These are phyloP conservation scores for Paraphoma chrysanthemicola DNA, from an alignment of 2,329 filamentous ascomycete genomes.

Conservation along the genomic window DNA sequence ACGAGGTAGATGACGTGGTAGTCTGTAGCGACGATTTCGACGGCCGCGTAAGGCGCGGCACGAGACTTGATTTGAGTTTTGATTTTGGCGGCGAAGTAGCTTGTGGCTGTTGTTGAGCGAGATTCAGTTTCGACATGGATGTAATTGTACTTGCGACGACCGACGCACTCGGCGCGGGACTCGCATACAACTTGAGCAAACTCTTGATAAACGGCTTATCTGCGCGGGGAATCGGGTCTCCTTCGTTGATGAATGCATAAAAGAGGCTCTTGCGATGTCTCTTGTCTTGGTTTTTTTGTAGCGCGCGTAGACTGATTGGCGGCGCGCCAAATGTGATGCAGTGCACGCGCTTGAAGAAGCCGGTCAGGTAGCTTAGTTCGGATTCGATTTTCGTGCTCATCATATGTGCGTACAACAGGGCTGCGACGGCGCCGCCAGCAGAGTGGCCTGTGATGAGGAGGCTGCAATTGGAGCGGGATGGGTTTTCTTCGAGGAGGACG, in stretches of 20 bases:
- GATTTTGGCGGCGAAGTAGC: conserved; percentile 18
- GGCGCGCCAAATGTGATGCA: conserved; percentile 88
- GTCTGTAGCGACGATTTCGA: conserved; percentile 34
- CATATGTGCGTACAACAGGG: conserved; percentile 84
- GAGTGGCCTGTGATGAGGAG: conserved; percentile 86
- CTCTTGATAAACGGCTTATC: conserved; percentile 78
- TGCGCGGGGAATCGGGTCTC: conserved; percentile 79
- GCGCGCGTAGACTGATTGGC: conserved; percentile 74
- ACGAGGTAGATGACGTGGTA: conserved; percentile 34
- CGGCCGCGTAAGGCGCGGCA: conserved; percentile 17
- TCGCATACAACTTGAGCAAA: conserved; percentile 73
- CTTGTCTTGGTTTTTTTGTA: conserved; percentile 62
- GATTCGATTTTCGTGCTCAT: conserved; percentile 67
- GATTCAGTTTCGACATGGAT: conserved; percentile 33
- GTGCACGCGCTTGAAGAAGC: conserved; percentile 78
- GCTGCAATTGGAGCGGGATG: conserved; percentile 68
- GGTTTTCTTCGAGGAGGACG: conserved; percentile 74
- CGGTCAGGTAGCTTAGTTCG: conserved; percentile 73
- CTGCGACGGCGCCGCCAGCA: conserved; percentile 83
- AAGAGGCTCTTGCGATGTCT: conserved; percentile 72
- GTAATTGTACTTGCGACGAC: conserved; percentile 23
- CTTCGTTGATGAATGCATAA: conserved; percentile 82
- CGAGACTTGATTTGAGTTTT: conserved; percentile 13
- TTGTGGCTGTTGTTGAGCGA: conserved; percentile 11
- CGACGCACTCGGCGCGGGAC: conserved; percentile 58